Evolutionary conservation across 2,329 filamentous ascomycete genomes (phyloP), one percentile per base, ranked within the genome.

Genomic region (Cercospora sojina): DNA sequence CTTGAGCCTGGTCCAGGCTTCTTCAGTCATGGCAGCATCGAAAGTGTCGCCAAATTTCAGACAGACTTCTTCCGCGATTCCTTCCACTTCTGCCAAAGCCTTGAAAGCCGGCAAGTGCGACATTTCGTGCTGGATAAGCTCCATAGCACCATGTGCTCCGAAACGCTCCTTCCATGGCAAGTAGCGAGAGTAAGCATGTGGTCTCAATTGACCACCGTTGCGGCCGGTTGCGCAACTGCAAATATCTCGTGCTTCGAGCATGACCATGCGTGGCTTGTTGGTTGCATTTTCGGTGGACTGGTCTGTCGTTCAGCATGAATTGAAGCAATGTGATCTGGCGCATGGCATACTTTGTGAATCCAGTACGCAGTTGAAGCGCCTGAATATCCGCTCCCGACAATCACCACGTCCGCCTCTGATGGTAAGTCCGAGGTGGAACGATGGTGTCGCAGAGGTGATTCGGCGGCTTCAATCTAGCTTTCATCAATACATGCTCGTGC

Each of bases 351-450:
- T 64, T 74, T 75, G 41, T 73, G 69, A 5, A 77, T 64, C 71
- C 74, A 76, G 51, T 75, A 76, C 12, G 75, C 73, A 4, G 72
- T 67, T 6, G 75, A 62, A 23, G 74, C 72, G 8, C 80, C 76
- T 35, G 75, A 73, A 61, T 84, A 84, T 12, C 84, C 84, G n/a
- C 83, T 83, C 18, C 84, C 84, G n/a, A 85, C 74, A 43, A 85
- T 83, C 7, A 76, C 74, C 12, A 83, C 80, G 74, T 83, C 81
- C 18, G 80, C 77, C 67, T 82, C 73, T 16, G 59, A 25, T 2
- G 76, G 76, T 2, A 77, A 66, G 1, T 69, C 62, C 16, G 65
- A 60, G 16, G 62, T 69, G 7, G 70, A 72, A 25, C 62, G 60
- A 41, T 66, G 69, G 27, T 72, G 57, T 18, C 69, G 65, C 32